Evolutionary conservation across 306 rosid species (phyloP), one percentile per base, ranked within the genome.

Genomic region (Rosa multiflora): DNA sequence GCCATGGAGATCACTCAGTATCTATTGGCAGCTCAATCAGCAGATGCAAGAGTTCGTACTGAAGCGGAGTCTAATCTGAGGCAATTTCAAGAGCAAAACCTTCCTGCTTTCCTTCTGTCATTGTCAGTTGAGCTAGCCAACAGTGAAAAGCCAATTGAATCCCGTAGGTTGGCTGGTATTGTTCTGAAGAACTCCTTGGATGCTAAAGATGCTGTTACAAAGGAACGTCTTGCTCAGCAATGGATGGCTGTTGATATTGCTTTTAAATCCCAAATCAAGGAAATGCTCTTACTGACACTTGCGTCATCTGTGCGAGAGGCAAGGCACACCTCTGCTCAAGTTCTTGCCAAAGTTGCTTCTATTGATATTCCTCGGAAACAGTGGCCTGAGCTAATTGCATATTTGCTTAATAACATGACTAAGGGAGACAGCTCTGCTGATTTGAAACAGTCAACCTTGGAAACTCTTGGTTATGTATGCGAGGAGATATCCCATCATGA

Each of bases 401-500:
- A 56, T 58, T 42, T 83, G 80, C 86, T 83, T 9, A 75, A 75
- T 71, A 73, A 78, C 76, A 83, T 83, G 86, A 83, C 86, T 48
- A 80, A 79, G 77, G 79, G 37, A 70, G 86, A 83, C 51, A 75
- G 37, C 73, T 29, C 78, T 43, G 64, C 83, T 23, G 80, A 77
- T 74, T 46, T 83, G 75, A 83, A 79, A 46, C 86, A 83, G 51
- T 81, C 86, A 23, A 83, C 86, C 21, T 62, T 83, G 83, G 86
- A 83, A 69, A 67, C 86, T 61, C 83, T 83, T 59, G 86, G 86
- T 51, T 83, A 83, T 75, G 80, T 83, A 23, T 83, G 86, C 26
- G 86, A 83, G 83, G 83, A 83, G 80, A 83, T 83, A 29, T 83
- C 86, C 5, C 83, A 79, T 83, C 59, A n/a, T 49, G 86, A 83